Evolutionary conservation across 202 grass and related monocot genomes (phyloP).

Genomic region (Setaria italica): DNA sequence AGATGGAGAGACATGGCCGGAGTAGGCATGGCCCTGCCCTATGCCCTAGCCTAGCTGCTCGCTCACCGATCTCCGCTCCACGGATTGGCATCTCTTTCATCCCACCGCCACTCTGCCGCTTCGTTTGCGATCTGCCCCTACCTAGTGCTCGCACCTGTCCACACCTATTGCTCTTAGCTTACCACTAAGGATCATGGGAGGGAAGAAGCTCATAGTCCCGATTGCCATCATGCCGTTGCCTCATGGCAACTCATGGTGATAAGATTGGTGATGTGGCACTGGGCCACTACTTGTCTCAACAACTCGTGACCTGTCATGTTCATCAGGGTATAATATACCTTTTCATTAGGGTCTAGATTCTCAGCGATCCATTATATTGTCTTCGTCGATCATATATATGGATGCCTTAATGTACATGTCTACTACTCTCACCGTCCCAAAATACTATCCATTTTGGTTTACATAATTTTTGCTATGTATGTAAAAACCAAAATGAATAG

Average conservation of each 20-base stretch:
- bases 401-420: no score
- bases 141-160: constrained; percentile 46
- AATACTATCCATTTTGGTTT: no score
- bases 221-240: constrained; percentile 43
- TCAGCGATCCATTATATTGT: neutral
- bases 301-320: constrained; percentile 37
- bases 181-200: neutral
- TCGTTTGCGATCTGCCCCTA: constrained; percentile 19
- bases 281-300: constrained; percentile 2
- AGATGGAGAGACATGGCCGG: constrained; percentile 59
- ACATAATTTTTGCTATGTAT: no score
- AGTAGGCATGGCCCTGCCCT: constrained; percentile 46
- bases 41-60: constrained; percentile 5
- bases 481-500: no score
- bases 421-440: no score
- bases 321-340: neutral
- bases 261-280: constrained; percentile 53
- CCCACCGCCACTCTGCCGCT: constrained; percentile 11
- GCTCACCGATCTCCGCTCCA: neutral
- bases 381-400: no score
- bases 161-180: neutral
- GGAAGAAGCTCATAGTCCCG: neutral
- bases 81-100: constrained; percentile 15
- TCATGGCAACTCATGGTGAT: constrained; percentile 51
- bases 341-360: constrained; percentile 2